A percentile compares a stretch with the other conserved stretches of the same genome.
Evolutionary conservation across 179 eudicot genomes (phyloP).

Genomic region (Corrigiola litoralis): DNA sequence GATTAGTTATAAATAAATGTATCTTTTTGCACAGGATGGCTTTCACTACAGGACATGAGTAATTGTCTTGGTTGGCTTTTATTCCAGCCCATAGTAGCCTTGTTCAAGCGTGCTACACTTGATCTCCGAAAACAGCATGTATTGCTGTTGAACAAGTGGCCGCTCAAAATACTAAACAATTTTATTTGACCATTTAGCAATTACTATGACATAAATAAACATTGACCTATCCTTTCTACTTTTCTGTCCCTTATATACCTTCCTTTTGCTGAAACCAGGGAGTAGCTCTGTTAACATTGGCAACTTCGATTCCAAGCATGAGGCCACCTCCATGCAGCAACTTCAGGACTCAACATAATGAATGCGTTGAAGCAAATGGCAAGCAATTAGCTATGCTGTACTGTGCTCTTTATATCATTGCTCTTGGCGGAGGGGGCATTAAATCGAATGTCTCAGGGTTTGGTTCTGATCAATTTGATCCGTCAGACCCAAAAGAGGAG

Average conservation of each 20-base stretch:
- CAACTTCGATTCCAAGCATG: constrained; percentile 78
- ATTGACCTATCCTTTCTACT: not conserved
- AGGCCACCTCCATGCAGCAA: constrained; percentile 71
- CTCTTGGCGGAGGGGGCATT: constrained; percentile 91
- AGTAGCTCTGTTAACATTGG: constrained; percentile 58
- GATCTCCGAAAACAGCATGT: no score
- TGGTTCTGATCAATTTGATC: constrained; percentile 88
- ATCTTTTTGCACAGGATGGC: not conserved
- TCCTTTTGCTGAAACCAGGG: constrained; percentile 42
- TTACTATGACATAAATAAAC: not conserved
- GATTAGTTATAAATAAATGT: not conserved
- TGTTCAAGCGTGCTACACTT: no score
- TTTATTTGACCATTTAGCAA: not conserved
- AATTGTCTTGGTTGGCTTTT: not conserved
- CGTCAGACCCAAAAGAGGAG: constrained; percentile 66
- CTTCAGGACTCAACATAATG: constrained; percentile 26
- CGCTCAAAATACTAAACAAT: not conserved
- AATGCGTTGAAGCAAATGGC: constrained; percentile 61
- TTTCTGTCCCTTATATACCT: not conserved
- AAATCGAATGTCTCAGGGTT: constrained; percentile 95
- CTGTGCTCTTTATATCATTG: constrained; percentile 74
- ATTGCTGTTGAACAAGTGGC: not conserved
- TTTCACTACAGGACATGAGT: not conserved
- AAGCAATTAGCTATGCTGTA: constrained; percentile 72
- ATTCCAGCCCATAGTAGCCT: not conserved